Evolutionary conservation across 2,329 filamentous ascomycete species (phyloP), one percentile per base, ranked within the genome.

Genomic region (Onygena corvina): DNA sequence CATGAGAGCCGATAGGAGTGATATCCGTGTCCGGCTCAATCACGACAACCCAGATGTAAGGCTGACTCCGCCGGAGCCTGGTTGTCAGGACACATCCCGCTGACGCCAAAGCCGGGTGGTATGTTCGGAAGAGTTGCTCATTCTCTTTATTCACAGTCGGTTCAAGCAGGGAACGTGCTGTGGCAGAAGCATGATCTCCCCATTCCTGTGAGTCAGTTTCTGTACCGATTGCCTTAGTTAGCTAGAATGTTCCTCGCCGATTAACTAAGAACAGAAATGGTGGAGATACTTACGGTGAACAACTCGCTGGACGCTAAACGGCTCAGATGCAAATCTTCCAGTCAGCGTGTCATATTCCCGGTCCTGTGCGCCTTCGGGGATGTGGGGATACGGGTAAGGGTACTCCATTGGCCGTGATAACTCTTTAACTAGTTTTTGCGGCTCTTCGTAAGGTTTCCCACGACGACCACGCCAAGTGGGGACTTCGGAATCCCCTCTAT

Each of bases 281-380:
- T n/a, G 40, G 71, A 92, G 92, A 98, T 64, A 94, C 90, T 44
- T 44, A 44, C 40, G 25, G 8, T 27, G 11, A 20, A 44, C 20
- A 6, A n/a, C 11, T 44, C 40, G 25, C 9, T 25, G 12, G 40
- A 44, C 40, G 29, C 9, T n/a, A 44, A 44, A 44, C 40, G 40
- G 40, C 9, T 45, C 40, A 20, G 23, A 29, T n/a, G 40, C 40
- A 30, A 29, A 45, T 23, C 12, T 12, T 3, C 40, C 40, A 29
- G 40, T 45, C 9, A 45, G n/a, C 3, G 27, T 31, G 14, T 45
- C 40, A 5, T 14, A 21, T 6, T 5, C 40, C 11, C 12, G 8
- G 11, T 45, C 40, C n/a, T 45, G 40, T 25, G 40, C 40, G 30
- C 14, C 27, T 16, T 45, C 40, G 2, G 40, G 40, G 40, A 45